phyloP scores from a whole-genome alignment of 768 basidiomycete genomes.

The Clitopilus hobsonii region DNA sequence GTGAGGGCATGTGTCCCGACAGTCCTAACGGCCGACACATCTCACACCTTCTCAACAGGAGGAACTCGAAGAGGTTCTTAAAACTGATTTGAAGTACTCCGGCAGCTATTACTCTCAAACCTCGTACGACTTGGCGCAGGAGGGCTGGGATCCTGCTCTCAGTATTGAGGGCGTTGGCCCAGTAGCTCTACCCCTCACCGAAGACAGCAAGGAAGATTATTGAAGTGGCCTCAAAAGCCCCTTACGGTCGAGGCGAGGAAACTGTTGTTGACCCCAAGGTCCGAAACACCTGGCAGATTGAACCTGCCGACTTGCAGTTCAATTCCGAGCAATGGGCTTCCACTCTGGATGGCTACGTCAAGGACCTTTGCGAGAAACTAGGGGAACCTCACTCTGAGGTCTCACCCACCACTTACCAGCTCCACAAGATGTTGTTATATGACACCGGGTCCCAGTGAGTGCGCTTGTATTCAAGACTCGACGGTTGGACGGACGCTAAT shows the following conservation, averaged over 20 bases:
- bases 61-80: background rate
- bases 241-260: constrained; percentile 38
- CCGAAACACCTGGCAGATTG: constrained; percentile 46
- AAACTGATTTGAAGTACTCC: background rate
- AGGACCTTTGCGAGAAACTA: background rate
- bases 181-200: background rate
- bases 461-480: background rate
- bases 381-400: background rate
- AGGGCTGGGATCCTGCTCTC: background rate
- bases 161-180: background rate
- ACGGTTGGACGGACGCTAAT: background rate
- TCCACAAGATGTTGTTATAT: constrained; percentile 42
- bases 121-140: background rate
- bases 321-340: constrained; percentile 31
- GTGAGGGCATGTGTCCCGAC: too few relatives aligned
- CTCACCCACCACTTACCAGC: constrained; percentile 26
- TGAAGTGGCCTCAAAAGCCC: constrained; percentile 27
- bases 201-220: constrained; percentile 27
- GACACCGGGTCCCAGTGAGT: constrained; percentile 45
- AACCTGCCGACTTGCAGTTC: constrained; percentile 30
- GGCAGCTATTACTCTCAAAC: background rate
- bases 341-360: background rate
- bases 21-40: background rate
- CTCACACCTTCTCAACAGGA: background rate
- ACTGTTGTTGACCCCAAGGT: constrained; percentile 37